These are phyloP conservation scores for Linnemannia schmuckeri DNA, from an alignment of 192 early-diverging fungal genomes.

Conservation along the genomic window DNA sequence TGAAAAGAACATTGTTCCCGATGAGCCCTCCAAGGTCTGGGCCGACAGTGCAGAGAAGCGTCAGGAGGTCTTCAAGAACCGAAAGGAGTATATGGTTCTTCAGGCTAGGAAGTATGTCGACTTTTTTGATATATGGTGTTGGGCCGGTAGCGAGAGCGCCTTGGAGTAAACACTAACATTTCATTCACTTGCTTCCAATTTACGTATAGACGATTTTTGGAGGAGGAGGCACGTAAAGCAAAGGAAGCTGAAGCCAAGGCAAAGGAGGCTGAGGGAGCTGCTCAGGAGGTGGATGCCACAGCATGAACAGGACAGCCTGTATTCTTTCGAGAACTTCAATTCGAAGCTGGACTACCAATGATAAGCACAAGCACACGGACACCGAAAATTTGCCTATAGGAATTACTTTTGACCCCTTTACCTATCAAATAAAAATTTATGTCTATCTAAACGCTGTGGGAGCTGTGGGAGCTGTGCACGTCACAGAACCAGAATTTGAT, in stretches of 20 bases:
- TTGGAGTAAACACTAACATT: not conserved
- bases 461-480: not conserved
- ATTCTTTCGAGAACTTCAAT: not conserved
- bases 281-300: constrained; percentile 31
- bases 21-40: constrained; percentile 74
- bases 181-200: not conserved
- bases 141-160: not conserved
- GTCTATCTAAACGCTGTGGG: not conserved
- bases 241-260: constrained; percentile 26
- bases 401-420: not conserved
- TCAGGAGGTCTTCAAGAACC: constrained; percentile 70
- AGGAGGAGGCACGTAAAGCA: constrained; percentile 45
- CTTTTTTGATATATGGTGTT: not conserved
- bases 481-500: not conserved
- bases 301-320: constrained; percentile 11
- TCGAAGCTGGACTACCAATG: not conserved
- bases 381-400: not conserved
- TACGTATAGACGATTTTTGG: constrained; percentile 40
- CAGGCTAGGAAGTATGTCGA: constrained; percentile 76
- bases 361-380: not conserved
- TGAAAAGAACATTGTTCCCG: constrained; percentile 40
- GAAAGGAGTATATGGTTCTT: constrained; percentile 79
- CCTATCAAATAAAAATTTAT: not conserved
- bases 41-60: constrained; percentile 68
- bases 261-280: constrained; percentile 27